Conservation (phyloP, 345 rosid species). For the Raphanus sativus region DNA sequence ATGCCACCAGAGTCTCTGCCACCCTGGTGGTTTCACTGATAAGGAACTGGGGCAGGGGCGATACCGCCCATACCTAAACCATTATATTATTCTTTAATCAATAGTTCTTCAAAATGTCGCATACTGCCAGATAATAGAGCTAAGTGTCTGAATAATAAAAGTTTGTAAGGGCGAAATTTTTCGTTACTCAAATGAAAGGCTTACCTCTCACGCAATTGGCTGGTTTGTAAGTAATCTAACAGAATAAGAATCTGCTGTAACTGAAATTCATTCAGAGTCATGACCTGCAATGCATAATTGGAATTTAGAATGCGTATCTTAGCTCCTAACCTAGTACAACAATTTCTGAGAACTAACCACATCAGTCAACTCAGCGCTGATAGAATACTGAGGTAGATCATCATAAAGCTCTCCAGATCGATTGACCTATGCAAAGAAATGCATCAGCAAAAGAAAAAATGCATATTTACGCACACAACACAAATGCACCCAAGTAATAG, state of each 20-base stretch:
- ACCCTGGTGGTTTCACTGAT: constrained; percentile 61
- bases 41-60: constrained; percentile 66
- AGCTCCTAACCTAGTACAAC: constrained; percentile 10
- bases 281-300: constrained; percentile 42
- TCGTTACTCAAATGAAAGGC: constrained; percentile 26
- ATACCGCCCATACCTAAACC: constrained; percentile 81
- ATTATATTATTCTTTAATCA: constrained; percentile 7
- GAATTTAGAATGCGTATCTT: constrained; percentile 15
- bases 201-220: constrained; percentile 80
- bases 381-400: constrained; percentile 75
- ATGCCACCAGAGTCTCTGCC: constrained; percentile 87
- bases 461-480: not conserved
- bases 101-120: not conserved
- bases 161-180: not conserved
- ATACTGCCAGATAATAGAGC: not conserved
- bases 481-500: constrained; percentile 16
- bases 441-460: constrained; percentile 11
- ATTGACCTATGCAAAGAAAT: constrained; percentile 51
- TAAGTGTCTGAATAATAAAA: constrained; percentile 1
- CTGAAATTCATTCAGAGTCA: constrained; percentile 71
- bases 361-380: constrained; percentile 60
- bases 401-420: constrained; percentile 68
- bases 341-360: constrained; percentile 53
- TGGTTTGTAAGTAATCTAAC: constrained; percentile 66
- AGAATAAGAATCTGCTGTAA: constrained; percentile 67